phyloP scores from a whole-genome alignment of 371 early-diverging fungal genomes.

The Enteropsectra breve region DNA sequence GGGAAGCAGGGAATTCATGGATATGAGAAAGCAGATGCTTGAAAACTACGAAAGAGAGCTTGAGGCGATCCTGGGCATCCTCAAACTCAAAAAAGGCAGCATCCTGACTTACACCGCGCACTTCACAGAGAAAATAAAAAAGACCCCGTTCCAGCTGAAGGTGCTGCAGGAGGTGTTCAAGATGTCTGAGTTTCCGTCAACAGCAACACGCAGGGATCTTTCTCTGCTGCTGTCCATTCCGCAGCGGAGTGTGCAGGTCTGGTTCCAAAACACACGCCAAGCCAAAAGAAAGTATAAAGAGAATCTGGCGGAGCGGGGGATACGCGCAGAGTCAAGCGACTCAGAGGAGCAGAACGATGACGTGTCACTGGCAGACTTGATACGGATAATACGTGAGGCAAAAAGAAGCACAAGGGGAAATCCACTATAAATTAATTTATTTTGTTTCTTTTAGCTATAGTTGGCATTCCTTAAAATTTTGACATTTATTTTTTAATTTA shows the following conservation, averaged over 20 bases:
- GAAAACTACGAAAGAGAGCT: conserved; percentile 12
- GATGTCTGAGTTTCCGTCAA: conserved; percentile 45
- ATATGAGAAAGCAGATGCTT: not conserved
- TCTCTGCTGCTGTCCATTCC: conserved; percentile 41
- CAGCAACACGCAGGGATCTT: conserved; percentile 39
- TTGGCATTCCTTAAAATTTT: too few relatives aligned
- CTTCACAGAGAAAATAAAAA: conserved; percentile 28
- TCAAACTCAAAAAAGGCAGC: conserved; percentile 32
- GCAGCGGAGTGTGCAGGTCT: conserved; percentile 44
- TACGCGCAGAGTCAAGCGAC: too few relatives aligned
- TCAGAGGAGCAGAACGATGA: too few relatives aligned
- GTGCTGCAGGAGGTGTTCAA: conserved; percentile 43
- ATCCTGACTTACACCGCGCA: not conserved
- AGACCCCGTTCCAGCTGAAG: conserved; percentile 39
- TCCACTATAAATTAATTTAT: too few relatives aligned
- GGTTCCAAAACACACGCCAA: conserved; percentile 52
- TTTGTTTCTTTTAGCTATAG: too few relatives aligned
- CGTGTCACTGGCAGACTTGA: too few relatives aligned
- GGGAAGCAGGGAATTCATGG: too few relatives aligned
- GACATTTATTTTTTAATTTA: too few relatives aligned
- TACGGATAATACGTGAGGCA: too few relatives aligned
- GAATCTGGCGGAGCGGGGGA: too few relatives aligned
- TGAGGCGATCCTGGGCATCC: conserved; percentile 34
- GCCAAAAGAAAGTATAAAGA: not conserved
- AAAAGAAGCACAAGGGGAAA: too few relatives aligned